Conservation (phyloP, 2,329 filamentous ascomycete genomes). For the Neofusicoccum parvum region DNA sequence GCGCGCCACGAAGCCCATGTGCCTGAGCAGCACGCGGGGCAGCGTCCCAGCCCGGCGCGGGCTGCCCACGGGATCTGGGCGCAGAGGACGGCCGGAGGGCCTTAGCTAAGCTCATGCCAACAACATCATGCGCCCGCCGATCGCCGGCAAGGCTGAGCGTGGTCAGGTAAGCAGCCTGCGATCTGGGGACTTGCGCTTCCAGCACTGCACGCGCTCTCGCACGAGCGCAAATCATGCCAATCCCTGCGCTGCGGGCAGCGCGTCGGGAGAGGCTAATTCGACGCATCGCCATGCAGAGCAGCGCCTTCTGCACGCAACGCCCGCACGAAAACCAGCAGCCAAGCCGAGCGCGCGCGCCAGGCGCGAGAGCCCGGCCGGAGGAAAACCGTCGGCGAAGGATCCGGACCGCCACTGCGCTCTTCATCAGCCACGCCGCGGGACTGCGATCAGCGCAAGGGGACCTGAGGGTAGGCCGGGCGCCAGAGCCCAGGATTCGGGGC, state of each 20-base stretch:
- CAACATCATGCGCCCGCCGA: not conserved
- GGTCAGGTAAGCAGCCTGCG: constrained; percentile 8
- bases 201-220: not conserved
- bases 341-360: not conserved
- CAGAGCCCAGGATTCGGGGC: constrained; percentile 13
- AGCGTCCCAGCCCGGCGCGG: too few species aligned
- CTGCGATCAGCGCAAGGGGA: constrained; percentile 1
- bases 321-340: not conserved
- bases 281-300: not conserved
- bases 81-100: too few species aligned
- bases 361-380: not conserved
- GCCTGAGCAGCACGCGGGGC: constrained; percentile 15
- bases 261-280: not conserved
- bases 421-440: constrained; percentile 4
- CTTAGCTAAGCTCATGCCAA: constrained; percentile 11
- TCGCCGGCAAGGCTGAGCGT: constrained; percentile 21
- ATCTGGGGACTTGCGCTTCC: not conserved
- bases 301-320: not conserved
- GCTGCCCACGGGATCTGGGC: too few species aligned
- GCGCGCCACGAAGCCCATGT: constrained; percentile 15
- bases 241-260: not conserved
- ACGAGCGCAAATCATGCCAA: constrained; percentile 11
- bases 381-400: not conserved
- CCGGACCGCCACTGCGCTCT: not conserved
- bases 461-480: not conserved